Conservation (phyloP, 306 rosid genomes). For the Aeschynomene evenia region DNA sequence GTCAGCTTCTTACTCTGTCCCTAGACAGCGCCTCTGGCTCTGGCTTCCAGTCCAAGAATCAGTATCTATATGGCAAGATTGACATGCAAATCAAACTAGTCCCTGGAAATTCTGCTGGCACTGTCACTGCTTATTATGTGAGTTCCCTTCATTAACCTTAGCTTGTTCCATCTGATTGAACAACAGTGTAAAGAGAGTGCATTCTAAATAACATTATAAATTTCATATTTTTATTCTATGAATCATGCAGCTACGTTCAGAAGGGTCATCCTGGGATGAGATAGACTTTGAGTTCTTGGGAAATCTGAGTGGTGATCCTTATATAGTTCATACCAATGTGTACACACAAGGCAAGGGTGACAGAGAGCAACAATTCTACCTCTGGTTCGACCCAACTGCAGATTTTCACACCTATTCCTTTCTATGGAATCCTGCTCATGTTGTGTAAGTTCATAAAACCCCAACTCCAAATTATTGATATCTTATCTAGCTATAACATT, state of each 20-base stretch:
- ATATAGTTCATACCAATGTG: conserved; percentile 63
- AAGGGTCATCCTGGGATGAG: conserved; percentile 54
- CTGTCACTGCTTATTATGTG: conserved; percentile 66
- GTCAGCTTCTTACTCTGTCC: conserved; percentile 59
- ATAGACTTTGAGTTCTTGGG: conserved; percentile 76
- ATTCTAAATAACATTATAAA: not conserved
- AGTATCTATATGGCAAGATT: conserved; percentile 47
- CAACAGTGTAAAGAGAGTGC: not conserved
- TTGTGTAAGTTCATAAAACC: conserved; percentile 45
- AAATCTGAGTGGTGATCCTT: conserved; percentile 67
- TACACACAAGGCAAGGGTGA: conserved; percentile 64
- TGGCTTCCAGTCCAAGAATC: conserved; percentile 64
- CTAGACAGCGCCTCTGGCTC: conserved; percentile 69
- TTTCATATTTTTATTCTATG: not conserved
- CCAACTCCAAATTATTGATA: not conserved
- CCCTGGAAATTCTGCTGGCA: conserved; percentile 70
- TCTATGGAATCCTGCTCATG: conserved; percentile 60
- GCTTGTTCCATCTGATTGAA: not conserved
- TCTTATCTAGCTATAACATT: not conserved
- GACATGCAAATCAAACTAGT: conserved; percentile 70
- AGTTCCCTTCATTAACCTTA: conserved; percentile 14
- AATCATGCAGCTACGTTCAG: conserved; percentile 39
- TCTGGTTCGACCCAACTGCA: conserved; percentile 79
- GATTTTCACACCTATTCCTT: conserved; percentile 68
- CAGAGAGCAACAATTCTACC: conserved; percentile 67